These are phyloP conservation scores for Ogataea philodendri DNA, from an alignment of 805 yeast species.

Conservation along the genomic window DNA sequence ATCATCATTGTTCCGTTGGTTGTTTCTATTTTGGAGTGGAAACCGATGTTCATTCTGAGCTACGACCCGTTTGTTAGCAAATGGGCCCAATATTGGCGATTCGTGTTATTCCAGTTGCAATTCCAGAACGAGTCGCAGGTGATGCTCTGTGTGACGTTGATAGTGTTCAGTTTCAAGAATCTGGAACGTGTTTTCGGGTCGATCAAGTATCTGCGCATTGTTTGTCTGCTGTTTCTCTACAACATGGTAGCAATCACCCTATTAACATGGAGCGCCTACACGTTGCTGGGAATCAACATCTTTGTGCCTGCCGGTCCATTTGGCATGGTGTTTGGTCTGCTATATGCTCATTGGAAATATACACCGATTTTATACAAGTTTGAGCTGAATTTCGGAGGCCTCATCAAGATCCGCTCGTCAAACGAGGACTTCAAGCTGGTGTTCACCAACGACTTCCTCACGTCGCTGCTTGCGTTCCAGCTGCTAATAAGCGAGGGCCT, in stretches of 20 bases:
- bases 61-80: conserved; percentile 53
- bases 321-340: conserved; percentile 38
- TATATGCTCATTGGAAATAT: conserved; percentile 39
- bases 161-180: conserved; percentile 51
- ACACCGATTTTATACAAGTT: conserved; percentile 43
- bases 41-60: conserved; percentile 42
- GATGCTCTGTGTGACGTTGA: conserved; percentile 41
- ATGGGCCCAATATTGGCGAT: conserved; percentile 59
- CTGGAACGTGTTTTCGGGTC: conserved; percentile 60
- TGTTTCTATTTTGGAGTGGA: conserved; percentile 43
- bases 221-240: conserved; percentile 45
- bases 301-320: conserved; percentile 47
- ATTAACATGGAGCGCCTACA: conserved; percentile 32
- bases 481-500: conserved; percentile 46
- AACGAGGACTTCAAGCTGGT: conserved; percentile 24
- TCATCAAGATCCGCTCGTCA: conserved; percentile 16
- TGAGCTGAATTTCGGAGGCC: conserved; percentile 35
- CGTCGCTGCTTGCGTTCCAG: conserved; percentile 31
- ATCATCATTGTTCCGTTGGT: conserved; percentile 39
- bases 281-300: conserved; percentile 36
- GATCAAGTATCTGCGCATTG: conserved; percentile 47
- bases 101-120: conserved; percentile 47
- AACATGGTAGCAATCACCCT: conserved; percentile 41
- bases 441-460: conserved; percentile 35
- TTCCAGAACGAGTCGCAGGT: conserved; percentile 61